A percentile compares a stretch with the other conserved stretches of the same genome.
phyloP scores from a whole-genome alignment of 768 basidiomycete genomes.

The Rhodotorula diobovata region DNA sequence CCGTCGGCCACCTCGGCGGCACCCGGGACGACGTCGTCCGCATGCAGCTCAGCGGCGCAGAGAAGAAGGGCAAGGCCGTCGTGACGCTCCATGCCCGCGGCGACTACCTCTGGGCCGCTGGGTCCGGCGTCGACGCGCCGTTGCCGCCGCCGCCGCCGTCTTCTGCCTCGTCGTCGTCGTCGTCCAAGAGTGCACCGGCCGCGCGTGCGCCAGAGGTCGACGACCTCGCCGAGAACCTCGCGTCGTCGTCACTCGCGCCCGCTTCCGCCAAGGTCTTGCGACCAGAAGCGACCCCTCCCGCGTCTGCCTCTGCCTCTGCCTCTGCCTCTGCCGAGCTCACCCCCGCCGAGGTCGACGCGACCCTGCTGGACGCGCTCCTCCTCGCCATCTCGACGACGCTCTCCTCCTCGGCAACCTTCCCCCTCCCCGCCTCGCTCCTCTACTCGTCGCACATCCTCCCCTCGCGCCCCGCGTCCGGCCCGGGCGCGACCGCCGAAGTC shows the following conservation, averaged over 20 bases:
- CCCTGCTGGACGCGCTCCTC: constrained; percentile 23
- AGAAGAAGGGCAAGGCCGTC: constrained; percentile 28
- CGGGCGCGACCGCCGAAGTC: constrained; percentile 6
- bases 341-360: constrained; percentile 16
- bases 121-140: neutral
- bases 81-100: constrained; percentile 36
- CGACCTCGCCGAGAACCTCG: neutral
- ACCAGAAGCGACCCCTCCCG: no score
- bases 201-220: neutral
- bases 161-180: no score
- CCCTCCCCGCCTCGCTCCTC: constrained; percentile 32
- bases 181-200: neutral
- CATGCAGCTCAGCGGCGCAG: neutral
- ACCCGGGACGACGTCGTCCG: neutral
- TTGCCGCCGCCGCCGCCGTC: neutral
- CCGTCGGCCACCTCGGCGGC: constrained; percentile 13
- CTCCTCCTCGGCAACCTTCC: constrained; percentile 17
- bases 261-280: neutral
- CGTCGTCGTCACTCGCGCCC: neutral
- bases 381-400: constrained; percentile 9
- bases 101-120: constrained; percentile 27
- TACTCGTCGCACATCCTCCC: constrained; percentile 29
- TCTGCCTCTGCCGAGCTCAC: neutral
- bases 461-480: constrained; percentile 13
- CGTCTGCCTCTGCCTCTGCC: neutral